Base-by-base conservation (phyloP, 345 rosid genomes). In the Pelargonium nanum region DNA sequence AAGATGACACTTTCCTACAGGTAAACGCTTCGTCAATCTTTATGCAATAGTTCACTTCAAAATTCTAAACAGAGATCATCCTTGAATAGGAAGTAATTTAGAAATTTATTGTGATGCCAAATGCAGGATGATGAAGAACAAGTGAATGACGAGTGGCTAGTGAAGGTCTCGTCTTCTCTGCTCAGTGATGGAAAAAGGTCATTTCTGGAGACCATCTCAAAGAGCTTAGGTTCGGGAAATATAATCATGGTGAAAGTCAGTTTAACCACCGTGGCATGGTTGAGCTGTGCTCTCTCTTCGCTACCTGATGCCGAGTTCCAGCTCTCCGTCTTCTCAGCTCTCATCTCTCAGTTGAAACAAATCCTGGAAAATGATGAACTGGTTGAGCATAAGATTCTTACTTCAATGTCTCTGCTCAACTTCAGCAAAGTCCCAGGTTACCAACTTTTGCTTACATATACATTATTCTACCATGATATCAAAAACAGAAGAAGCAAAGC, bases 401-500 rank as follows among this genome's bases (percentile, higher is more conserved):
- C 87, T 60, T 85, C 87, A 23, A 52, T 78, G 51, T 76, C 78
- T 13, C 73, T 85, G 20, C 77, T 80, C 4, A 80, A 72, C 65
- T 78, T 85, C 61, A 76, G 77, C 62, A 74, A 75, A 72, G 66
- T 70, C 63, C 70, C 85, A 76, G 91, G 87, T 82, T 57, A 63
- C 72, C 40, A 40, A 19, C 32, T 28, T 57, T 50, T 56, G 2
- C 45, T 25, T n/a, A n/a, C 9, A 24, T 20, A n/a, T 15, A 6
- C 28, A 57, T 28, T 54, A 15, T 1, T 54, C 10, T 5, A 19
- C 2, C 57, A 55, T 25, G 26, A 16, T 55, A 22, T 55, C 21
- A n/a, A n/a, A n/a, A n/a, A n/a, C n/a, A n/a, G n/a, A n/a, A n/a
- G n/a, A n/a, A n/a, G n/a, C n/a, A n/a, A n/a, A n/a, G 53, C 9